phyloP scores from a whole-genome alignment of 1,284 basidiomycete genomes.

The Phaffia rhodozyma region DNA sequence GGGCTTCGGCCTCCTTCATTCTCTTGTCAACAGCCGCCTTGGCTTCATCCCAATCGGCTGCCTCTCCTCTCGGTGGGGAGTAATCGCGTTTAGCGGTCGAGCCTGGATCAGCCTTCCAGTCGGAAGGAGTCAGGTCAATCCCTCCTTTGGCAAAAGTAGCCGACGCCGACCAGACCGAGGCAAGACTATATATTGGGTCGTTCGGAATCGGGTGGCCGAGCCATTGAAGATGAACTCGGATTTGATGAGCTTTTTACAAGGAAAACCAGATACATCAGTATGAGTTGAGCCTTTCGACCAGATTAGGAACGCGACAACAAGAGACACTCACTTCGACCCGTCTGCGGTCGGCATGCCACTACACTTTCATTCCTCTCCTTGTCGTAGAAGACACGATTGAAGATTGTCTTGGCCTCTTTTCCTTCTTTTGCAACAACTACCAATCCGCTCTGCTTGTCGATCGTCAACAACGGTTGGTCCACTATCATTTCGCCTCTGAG shows the following conservation, averaged over 20 bases:
- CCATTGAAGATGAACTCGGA: slow-evolving; percentile 90
- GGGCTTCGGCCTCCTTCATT: slow-evolving; percentile 20
- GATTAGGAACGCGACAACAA: slow-evolving; percentile 15
- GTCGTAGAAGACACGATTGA: slow-evolving; percentile 77
- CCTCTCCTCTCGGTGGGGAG: slow-evolving; percentile 21
- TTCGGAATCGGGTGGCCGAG: slow-evolving; percentile 89
- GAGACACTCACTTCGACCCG: slow-evolving; percentile 64
- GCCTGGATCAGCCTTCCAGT: background rate
- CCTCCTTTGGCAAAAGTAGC: slow-evolving; percentile 62
- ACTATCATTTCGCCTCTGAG: slow-evolving; percentile 63
- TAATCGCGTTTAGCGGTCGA: slow-evolving; percentile 7
- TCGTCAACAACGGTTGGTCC: slow-evolving; percentile 76
- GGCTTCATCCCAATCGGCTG: slow-evolving; percentile 9
- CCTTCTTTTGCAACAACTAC: slow-evolving; percentile 91
- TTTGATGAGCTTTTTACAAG: slow-evolving; percentile 62
- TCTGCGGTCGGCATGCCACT: slow-evolving; percentile 66
- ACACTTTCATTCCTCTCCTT: slow-evolving; percentile 69
- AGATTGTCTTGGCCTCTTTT: slow-evolving; percentile 84
- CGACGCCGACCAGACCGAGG: slow-evolving; percentile 62
- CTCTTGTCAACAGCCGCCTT: slow-evolving; percentile 16
- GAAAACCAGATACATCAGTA: background rate
- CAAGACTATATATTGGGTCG: slow-evolving; percentile 72
- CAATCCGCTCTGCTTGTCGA: slow-evolving; percentile 90
- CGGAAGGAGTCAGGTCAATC: slow-evolving; percentile 44
- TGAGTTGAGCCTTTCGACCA: slow-evolving; percentile 1